These are phyloP conservation scores for Puccinia polysora DNA, from an alignment of 1,284 basidiomycete species.

Conservation along the genomic window DNA sequence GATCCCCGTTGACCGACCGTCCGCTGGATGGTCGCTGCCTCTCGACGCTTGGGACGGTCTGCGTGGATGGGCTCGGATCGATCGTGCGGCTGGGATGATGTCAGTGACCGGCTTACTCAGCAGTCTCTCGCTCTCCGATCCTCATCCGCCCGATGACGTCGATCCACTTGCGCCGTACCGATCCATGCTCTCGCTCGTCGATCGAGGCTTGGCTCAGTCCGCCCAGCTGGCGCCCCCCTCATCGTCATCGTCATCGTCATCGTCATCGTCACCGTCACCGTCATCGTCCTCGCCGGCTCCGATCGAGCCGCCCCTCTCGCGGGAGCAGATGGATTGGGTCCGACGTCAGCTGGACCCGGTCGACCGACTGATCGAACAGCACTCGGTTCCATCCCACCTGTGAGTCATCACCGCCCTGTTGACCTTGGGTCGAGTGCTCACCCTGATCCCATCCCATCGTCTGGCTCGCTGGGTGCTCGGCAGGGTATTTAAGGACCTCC, in stretches of 20 bases:
- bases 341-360: slow-evolving; percentile 19
- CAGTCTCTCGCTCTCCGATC: slow-evolving; percentile 11
- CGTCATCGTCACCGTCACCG: too few species aligned
- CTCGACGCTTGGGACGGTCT: too few species aligned
- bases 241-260: background rate
- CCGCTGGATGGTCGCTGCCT: background rate
- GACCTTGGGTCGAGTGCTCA: too few species aligned
- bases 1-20: background rate
- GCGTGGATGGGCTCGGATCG: background rate
- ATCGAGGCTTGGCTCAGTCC: slow-evolving; percentile 19
- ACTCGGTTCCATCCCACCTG: slow-evolving; percentile 3
- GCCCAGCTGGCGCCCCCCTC: background rate
- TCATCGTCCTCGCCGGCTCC: too few species aligned
- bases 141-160: slow-evolving; percentile 12
- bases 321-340: slow-evolving; percentile 10
- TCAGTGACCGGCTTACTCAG: background rate
- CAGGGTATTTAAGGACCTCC: slow-evolving; percentile 36
- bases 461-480: too few species aligned
- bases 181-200: slow-evolving; percentile 1
- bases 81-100: background rate
- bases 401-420: too few species aligned
- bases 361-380: slow-evolving; percentile 27
- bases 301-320: background rate
- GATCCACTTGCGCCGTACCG: slow-evolving; percentile 10
- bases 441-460: too few species aligned